These are phyloP conservation scores for Xylaria grammica DNA, from an alignment of 495 filamentous ascomycete species.

Conservation along the genomic window DNA sequence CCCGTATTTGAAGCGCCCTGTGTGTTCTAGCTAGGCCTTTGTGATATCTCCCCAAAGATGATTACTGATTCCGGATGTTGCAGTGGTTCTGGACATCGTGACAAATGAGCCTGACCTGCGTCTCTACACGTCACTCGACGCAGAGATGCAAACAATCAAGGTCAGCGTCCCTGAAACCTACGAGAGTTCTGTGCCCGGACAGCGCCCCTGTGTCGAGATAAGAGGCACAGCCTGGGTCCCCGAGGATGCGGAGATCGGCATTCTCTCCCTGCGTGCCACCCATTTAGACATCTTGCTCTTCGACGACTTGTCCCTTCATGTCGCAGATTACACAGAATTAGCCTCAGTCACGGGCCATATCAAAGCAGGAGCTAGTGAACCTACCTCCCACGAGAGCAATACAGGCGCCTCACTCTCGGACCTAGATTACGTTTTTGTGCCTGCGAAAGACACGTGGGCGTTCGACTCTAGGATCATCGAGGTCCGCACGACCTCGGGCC, in stretches of 20 bases:
- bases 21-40: too few species aligned
- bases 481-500: slow-evolving; percentile 39
- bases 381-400: slow-evolving; percentile 21
- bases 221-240: slow-evolving; percentile 51
- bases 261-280: slow-evolving; percentile 33
- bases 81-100: slow-evolving; percentile 42
- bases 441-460: slow-evolving; percentile 31
- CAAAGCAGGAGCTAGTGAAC: slow-evolving; percentile 20
- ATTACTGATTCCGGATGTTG: background rate
- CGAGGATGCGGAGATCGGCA: slow-evolving; percentile 31
- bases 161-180: slow-evolving; percentile 40
- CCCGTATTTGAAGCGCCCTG: background rate
- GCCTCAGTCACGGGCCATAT: slow-evolving; percentile 38
- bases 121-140: slow-evolving; percentile 37
- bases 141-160: slow-evolving; percentile 34
- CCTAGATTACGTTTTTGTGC: slow-evolving; percentile 26
- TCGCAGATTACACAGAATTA: slow-evolving; percentile 31
- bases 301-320: slow-evolving; percentile 44
- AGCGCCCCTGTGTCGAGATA: slow-evolving; percentile 45
- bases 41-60: background rate
- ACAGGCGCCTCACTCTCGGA: slow-evolving; percentile 2
- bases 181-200: slow-evolving; percentile 27
- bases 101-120: slow-evolving; percentile 44
- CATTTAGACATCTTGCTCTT: slow-evolving; percentile 47
- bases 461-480: slow-evolving; percentile 44